Evolutionary conservation across 202 grass and related monocot genomes (phyloP).

Genomic region (Hordeum pubiflorum): DNA sequence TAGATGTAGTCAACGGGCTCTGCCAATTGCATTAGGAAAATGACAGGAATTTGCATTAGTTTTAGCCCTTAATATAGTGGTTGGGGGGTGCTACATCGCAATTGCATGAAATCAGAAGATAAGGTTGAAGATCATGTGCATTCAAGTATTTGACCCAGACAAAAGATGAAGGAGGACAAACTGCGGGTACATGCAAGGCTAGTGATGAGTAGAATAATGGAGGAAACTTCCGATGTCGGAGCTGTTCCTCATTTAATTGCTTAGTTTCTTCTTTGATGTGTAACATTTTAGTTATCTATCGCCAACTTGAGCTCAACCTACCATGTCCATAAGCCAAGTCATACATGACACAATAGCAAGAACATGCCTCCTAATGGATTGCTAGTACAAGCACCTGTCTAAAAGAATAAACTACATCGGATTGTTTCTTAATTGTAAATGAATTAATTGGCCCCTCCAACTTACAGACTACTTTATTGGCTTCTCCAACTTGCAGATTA

Average conservation of each 20-base stretch:
- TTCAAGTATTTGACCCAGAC: constrained; percentile 9
- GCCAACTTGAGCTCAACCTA: constrained; percentile 3
- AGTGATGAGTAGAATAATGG: not conserved
- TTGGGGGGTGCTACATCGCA: not conserved
- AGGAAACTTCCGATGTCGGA: not conserved
- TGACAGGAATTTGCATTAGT: not conserved
- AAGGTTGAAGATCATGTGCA: constrained; percentile 18
- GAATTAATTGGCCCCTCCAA: no score
- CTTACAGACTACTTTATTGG: no score
- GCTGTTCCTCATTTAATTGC: not conserved
- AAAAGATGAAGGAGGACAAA: not conserved
- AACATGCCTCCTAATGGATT: not conserved
- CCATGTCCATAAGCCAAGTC: not conserved
- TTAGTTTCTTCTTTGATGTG: not conserved
- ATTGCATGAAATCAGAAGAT: not conserved
- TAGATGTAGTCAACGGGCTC: not conserved
- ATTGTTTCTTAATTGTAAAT: no score
- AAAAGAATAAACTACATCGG: not conserved
- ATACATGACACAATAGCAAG: not conserved
- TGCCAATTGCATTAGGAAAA: constrained; percentile 29
- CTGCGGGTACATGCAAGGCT: not conserved
- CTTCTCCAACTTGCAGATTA: no score
- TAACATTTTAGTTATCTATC: constrained; percentile 5
- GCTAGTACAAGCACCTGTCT: not conserved
- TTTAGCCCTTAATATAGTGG: not conserved